Conservation (phyloP, 2,329 filamentous ascomycete genomes). For the Plectosphaerella cucumerina region DNA sequence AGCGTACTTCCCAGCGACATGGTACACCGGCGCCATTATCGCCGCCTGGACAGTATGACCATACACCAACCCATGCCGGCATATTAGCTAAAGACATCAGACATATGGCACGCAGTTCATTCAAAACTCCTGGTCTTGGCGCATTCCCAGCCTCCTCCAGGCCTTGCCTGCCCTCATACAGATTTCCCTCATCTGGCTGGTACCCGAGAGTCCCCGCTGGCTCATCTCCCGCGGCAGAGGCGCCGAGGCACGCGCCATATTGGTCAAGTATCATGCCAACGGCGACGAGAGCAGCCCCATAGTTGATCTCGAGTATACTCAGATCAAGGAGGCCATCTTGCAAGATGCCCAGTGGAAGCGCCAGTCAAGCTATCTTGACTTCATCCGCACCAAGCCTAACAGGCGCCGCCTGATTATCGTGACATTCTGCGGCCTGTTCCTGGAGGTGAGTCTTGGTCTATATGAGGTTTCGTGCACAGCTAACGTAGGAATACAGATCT, state of each 20-base stretch:
- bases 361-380: slow-evolving; percentile 14
- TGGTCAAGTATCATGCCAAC: slow-evolving; percentile 45
- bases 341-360: slow-evolving; percentile 25
- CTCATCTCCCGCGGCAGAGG: slow-evolving; percentile 39
- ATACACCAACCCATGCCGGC: no score
- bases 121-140: slow-evolving; percentile 29
- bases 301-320: slow-evolving; percentile 42
- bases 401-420: slow-evolving; percentile 7
- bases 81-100: no score
- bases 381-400: slow-evolving; percentile 14
- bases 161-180: slow-evolving; percentile 34
- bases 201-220: slow-evolving; percentile 39
- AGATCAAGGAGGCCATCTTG: slow-evolving; percentile 44
- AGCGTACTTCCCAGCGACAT: slow-evolving; percentile 22
- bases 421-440: not conserved
- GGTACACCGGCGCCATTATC: slow-evolving; percentile 10
- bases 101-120: slow-evolving; percentile 7
- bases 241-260: slow-evolving; percentile 37
- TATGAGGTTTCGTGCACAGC: slow-evolving; percentile 16
- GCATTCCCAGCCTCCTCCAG: slow-evolving; percentile 42
- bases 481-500: slow-evolving; percentile 24
- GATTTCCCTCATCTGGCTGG: slow-evolving; percentile 23
- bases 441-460: not conserved
- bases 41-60: slow-evolving; percentile 10
- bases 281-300: slow-evolving; percentile 34